Evolutionary conservation across 2,329 filamentous ascomycete genomes (phyloP).

Genomic region (Elsinoe necatrix): DNA sequence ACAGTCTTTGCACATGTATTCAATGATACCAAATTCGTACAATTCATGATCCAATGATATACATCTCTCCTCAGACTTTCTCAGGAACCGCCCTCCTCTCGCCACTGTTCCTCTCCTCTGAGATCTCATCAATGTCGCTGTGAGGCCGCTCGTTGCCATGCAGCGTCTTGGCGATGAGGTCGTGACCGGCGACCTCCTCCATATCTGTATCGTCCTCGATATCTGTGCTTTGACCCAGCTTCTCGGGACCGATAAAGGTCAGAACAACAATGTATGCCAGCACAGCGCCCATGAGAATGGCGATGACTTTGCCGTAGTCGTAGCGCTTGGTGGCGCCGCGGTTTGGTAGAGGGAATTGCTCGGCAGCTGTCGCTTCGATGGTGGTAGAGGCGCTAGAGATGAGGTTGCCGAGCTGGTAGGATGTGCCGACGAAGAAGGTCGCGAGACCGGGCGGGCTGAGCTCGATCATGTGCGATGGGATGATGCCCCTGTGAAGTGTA

Average conservation of each 20-base stretch:
- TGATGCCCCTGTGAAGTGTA: constrained; percentile 24
- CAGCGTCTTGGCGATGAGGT: not conserved
- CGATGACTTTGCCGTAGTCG: constrained; percentile 16
- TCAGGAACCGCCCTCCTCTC: not conserved
- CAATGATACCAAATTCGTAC: not conserved
- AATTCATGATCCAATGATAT: not conserved
- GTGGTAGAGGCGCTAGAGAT: constrained; percentile 11
- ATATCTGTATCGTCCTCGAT: constrained; percentile 11
- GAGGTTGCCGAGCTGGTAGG: constrained; percentile 71
- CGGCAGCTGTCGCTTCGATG: constrained; percentile 23
- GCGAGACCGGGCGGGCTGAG: constrained; percentile 63
- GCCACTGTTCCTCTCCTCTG: not conserved
- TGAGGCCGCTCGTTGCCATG: not conserved
- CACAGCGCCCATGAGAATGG: not conserved
- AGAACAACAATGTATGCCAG: constrained; percentile 2
- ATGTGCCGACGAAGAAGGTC: constrained; percentile 65
- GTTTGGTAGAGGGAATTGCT: constrained; percentile 23
- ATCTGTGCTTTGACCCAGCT: not conserved
- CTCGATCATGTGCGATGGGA: constrained; percentile 66
- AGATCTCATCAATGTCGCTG: not conserved
- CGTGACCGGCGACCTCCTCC: constrained; percentile 7
- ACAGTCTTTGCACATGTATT: not conserved
- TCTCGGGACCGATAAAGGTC: constrained; percentile 8
- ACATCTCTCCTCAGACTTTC: not conserved
- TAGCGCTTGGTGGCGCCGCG: constrained; percentile 13